These are phyloP conservation scores for Vitis cinerea DNA, from an alignment of 164 flowering plant genomes.

Conservation along the genomic window DNA sequence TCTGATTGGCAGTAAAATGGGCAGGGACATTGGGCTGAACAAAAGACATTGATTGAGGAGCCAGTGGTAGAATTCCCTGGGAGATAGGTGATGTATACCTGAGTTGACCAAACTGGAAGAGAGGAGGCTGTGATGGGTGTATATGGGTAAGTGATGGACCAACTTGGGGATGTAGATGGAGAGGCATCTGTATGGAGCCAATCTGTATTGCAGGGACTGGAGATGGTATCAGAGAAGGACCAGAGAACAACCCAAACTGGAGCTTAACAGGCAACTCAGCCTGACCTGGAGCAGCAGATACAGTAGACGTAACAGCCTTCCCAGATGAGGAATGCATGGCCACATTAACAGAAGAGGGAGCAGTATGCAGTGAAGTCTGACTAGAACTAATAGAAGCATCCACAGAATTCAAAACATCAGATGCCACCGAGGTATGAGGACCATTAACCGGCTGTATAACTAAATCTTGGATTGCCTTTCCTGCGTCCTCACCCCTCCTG, in stretches of 20 bases:
- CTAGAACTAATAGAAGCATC: conserved; percentile 32
- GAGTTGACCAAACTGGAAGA: conserved; percentile 95
- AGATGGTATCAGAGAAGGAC: conserved; percentile 87
- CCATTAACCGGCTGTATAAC: conserved; percentile 27
- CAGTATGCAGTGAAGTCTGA: conserved; percentile 25
- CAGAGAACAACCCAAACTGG: conserved; percentile 92
- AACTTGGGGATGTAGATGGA: conserved; percentile 77
- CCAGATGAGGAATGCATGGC: conserved; percentile 31
- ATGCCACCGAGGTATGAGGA: conserved; percentile 21
- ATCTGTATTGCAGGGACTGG: conserved; percentile 97
- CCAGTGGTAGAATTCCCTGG: conserved; percentile 70
- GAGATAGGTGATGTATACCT: conserved; percentile 74
- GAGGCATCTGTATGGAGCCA: conserved; percentile 99
- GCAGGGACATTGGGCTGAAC: conserved; percentile 57
- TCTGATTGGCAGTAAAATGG: conserved; percentile 47
- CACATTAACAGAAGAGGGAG: conserved; percentile 25
- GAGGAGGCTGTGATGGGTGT: conserved; percentile 72
- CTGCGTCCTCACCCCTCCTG: conserved; percentile 31
- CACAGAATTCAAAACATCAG: conserved; percentile 23
- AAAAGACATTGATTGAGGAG: conserved; percentile 66
- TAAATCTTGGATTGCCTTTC: conserved; percentile 33
- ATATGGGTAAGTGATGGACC: conserved; percentile 66
- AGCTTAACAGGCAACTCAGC: conserved; percentile 67
- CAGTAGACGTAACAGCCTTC: conserved; percentile 35
- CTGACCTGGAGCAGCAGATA: conserved; percentile 41